phyloP scores from a whole-genome alignment of 345 rosid genomes.

The Firmiana major region DNA sequence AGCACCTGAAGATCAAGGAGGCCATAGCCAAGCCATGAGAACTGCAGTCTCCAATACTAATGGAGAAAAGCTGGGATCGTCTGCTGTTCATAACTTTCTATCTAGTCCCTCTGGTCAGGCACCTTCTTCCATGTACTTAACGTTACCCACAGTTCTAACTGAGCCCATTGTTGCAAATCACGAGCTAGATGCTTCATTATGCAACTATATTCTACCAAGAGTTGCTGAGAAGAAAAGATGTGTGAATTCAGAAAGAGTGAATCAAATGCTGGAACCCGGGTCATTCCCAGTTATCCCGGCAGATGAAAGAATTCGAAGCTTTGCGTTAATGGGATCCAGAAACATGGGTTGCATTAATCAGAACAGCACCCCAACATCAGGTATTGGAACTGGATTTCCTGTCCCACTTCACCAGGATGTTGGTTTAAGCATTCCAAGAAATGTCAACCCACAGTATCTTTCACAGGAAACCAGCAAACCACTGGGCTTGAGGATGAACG shows the following conservation, averaged over 20 bases:
- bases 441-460: slow-evolving; percentile 24
- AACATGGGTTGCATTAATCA: slow-evolving; percentile 18
- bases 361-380: slow-evolving; percentile 14
- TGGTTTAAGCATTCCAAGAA: slow-evolving; percentile 25
- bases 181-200: slow-evolving; percentile 27
- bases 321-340: slow-evolving; percentile 20
- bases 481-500: slow-evolving; percentile 31
- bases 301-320: slow-evolving; percentile 30
- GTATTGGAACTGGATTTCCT: slow-evolving; percentile 33
- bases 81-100: slow-evolving; percentile 20
- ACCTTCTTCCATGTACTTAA: slow-evolving; percentile 37
- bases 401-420: slow-evolving; percentile 28
- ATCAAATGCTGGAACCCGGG: slow-evolving; percentile 29
- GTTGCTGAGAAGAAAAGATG: slow-evolving; percentile 19
- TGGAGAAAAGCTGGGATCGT: slow-evolving; percentile 21
- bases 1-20: slow-evolving; percentile 14
- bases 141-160: slow-evolving; percentile 25
- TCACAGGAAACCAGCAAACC: slow-evolving; percentile 20
- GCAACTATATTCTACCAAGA: slow-evolving; percentile 28
- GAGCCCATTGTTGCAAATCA: slow-evolving; percentile 19
- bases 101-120: slow-evolving; percentile 21
- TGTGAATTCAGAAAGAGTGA: slow-evolving; percentile 19
- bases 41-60: slow-evolving; percentile 9
- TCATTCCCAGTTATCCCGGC: slow-evolving; percentile 30
- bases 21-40: slow-evolving; percentile 20